These are phyloP conservation scores for Xerophyta viscosa DNA, from an alignment of 106 monocot species.

Conservation along the genomic window DNA sequence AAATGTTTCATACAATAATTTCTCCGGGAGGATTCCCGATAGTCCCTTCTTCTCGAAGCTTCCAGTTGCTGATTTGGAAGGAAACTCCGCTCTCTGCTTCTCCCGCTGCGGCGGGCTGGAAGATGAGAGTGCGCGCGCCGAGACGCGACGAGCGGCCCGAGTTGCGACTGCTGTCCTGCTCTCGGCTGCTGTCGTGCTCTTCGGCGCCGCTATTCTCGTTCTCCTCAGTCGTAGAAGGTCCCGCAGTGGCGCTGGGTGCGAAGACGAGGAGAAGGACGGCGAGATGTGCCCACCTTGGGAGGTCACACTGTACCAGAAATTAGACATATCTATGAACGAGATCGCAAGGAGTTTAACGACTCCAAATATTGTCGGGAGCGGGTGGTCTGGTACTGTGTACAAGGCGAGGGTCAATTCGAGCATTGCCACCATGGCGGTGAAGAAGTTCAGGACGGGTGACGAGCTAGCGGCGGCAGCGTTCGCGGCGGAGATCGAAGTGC, in stretches of 20 bases:
- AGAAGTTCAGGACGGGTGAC: slow-evolving; percentile 48
- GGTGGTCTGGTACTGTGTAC: slow-evolving; percentile 78
- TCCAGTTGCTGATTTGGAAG: slow-evolving; percentile 51
- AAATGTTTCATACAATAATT: slow-evolving; percentile 74
- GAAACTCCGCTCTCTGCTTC: slow-evolving; percentile 54
- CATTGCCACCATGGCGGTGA: slow-evolving; percentile 54
- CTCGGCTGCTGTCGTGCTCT: slow-evolving; percentile 13
- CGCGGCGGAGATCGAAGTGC: slow-evolving; percentile 46
- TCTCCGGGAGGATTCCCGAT: slow-evolving; percentile 55
- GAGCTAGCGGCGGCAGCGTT: slow-evolving; percentile 48
- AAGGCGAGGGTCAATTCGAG: slow-evolving; percentile 24
- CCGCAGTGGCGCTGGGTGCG: not conserved
- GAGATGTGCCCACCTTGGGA: slow-evolving; percentile 81
- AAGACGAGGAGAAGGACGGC: slow-evolving; percentile 32
- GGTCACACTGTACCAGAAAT: slow-evolving; percentile 80
- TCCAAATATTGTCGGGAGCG: slow-evolving; percentile 49
- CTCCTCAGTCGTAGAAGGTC: slow-evolving; percentile 6
- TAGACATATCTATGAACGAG: slow-evolving; percentile 52
- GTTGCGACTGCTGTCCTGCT: slow-evolving; percentile 50
- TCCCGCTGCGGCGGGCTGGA: slow-evolving; percentile 19
- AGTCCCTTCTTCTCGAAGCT: slow-evolving; percentile 72
- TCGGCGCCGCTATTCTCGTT: not conserved
- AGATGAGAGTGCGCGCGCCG: not conserved
- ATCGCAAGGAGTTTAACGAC: slow-evolving; percentile 41
- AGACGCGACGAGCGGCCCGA: slow-evolving; percentile 17